Evolutionary conservation across 129 eudicot genomes (phyloP), one percentile per base, ranked within the genome.

Genomic region (Flaveria trinervia): DNA sequence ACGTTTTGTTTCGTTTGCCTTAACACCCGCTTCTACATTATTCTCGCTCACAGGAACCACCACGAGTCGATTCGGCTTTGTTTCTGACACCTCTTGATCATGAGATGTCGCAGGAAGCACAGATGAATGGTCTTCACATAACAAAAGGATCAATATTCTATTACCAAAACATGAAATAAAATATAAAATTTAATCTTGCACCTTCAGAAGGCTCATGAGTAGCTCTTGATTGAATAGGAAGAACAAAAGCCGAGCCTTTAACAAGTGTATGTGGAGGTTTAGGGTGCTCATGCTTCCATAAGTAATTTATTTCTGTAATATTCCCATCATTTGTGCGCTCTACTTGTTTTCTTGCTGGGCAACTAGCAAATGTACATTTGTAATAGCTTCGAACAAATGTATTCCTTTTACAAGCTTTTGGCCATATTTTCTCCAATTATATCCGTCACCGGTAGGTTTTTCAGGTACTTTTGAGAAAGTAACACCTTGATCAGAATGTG

Each of bases 401-500:
- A 81, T 89, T 92, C 76, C 96, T 77, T 89, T 81, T 10, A 92
- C 93, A 56, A 86, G 76, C 76, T 92, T 92, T 83, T 92, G 97
- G 51, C 97, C 97, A 72, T 92, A 92, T 76, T 92, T 92, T 79
- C 97, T 81, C 92, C 96, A 92, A 69, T 87, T 92, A 87, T 92
- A 92, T 51, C 96, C 97, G 50, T 92, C 97, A 48, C 89, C 90
- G 1, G 86, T 84, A 62, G 92, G 89, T 81, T 88, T 90, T 55
- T 90, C 98, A 26, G 86, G 89, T 73, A 82, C 57, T 81, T 70
- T 87, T 73, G 81, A 75, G 55, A 88, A 77, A 52, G 82, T 62
- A 30, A 73, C 86, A 51, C 85, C 96, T 80, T 77, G 85, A 83
- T 76, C 87, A 77, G 88, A 61, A 18, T 82, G 90, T 49, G 76